A percentile compares a stretch with the other conserved stretches of the same genome.
These are phyloP conservation scores for Neurospora crassa DNA, from an alignment of 2,329 filamentous ascomycete genomes.

Conservation along the genomic window DNA sequence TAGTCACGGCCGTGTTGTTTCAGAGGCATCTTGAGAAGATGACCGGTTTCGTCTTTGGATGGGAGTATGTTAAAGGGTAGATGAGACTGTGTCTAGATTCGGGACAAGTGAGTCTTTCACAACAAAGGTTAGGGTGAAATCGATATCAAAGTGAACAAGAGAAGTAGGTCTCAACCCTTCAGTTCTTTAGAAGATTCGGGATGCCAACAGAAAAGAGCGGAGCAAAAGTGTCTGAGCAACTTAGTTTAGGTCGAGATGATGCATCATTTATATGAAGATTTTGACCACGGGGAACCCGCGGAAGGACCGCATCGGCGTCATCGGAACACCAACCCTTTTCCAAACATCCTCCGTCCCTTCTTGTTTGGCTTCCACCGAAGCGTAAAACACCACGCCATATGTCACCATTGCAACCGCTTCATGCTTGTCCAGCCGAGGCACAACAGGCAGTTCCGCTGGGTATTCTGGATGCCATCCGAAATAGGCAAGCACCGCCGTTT, in stretches of 20 bases:
- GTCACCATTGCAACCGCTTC: slow-evolving; percentile 2
- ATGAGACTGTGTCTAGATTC: not conserved
- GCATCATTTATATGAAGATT: not conserved
- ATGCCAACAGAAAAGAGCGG: not conserved
- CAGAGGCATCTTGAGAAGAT: slow-evolving; percentile 29
- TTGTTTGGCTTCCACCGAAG: not conserved
- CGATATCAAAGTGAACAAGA: not conserved
- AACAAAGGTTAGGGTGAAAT: not conserved
- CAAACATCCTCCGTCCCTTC: not conserved
- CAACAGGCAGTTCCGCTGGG: not conserved
- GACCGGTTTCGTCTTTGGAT: not conserved
- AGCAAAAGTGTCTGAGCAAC: not conserved
- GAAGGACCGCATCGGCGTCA: not conserved
- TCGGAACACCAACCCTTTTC: not conserved
- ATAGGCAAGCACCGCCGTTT: slow-evolving; percentile 8
- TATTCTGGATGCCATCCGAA: not conserved
- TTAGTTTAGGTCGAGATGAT: not conserved
- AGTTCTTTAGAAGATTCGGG: not conserved
- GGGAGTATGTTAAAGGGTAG: not conserved
- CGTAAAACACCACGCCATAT: not conserved
- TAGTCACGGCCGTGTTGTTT: slow-evolving; percentile 44
- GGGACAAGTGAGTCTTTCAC: not conserved
- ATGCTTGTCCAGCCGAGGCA: slow-evolving; percentile 1
- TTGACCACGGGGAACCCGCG: not conserved
- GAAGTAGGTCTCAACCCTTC: not conserved